Conservation (phyloP, 2,329 filamentous ascomycete species). For the Aureobasidium zeae region DNA sequence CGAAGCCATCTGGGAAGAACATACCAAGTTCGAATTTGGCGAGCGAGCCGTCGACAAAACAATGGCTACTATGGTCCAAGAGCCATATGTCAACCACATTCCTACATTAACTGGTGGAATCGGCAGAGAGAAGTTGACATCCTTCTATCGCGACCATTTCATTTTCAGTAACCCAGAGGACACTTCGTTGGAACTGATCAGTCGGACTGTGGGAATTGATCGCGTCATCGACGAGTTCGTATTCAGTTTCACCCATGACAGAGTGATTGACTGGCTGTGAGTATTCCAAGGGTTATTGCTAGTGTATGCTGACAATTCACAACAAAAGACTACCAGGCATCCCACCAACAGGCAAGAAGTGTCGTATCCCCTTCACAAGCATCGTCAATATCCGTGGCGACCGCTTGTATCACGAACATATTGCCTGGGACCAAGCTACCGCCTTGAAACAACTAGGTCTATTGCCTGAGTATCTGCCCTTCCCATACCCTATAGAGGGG, state of each 20-base stretch:
- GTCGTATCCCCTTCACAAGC: slow-evolving; percentile 46
- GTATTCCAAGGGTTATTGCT: slow-evolving; percentile 22
- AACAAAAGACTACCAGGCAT: slow-evolving; percentile 51
- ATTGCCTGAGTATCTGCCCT: slow-evolving; percentile 54
- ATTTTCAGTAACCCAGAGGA: slow-evolving; percentile 45
- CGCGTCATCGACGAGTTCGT: slow-evolving; percentile 52
- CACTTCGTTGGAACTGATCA: slow-evolving; percentile 45
- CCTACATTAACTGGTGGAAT: slow-evolving; percentile 40
- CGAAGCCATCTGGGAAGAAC: slow-evolving; percentile 31
- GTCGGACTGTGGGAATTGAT: slow-evolving; percentile 48
- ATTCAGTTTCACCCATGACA: slow-evolving; percentile 51
- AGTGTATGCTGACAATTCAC: slow-evolving; percentile 22
- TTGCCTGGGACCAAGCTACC: slow-evolving; percentile 53
- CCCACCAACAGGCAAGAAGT: slow-evolving; percentile 45
- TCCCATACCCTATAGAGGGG: slow-evolving; percentile 45
- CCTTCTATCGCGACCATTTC: slow-evolving; percentile 51
- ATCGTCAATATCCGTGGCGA: slow-evolving; percentile 46
- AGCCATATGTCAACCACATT: slow-evolving; percentile 30
- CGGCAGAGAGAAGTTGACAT: slow-evolving; percentile 33
- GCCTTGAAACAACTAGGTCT: slow-evolving; percentile 49
- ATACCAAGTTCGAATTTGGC: slow-evolving; percentile 45
- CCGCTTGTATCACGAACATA: slow-evolving; percentile 48
- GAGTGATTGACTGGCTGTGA: slow-evolving; percentile 67
- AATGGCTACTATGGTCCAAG: slow-evolving; percentile 25
- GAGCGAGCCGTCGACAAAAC: slow-evolving; percentile 23